Evolutionary conservation across 2,329 filamentous ascomycete species (phyloP), one percentile per base, ranked within the genome.

Genomic region (Lachnellula occidentalis): DNA sequence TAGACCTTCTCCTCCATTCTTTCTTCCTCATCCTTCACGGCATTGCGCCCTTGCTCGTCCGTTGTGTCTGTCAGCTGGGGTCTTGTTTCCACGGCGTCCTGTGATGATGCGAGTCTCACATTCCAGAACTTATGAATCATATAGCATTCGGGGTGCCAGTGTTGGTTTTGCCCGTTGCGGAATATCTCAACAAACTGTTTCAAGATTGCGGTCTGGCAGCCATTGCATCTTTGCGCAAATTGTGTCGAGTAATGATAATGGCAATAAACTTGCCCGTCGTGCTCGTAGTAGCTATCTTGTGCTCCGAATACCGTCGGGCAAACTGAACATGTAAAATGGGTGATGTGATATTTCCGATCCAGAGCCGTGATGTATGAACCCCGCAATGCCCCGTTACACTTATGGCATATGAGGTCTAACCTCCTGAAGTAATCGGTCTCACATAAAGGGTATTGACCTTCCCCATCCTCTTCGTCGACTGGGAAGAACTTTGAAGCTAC

Each of bases 111-210:
- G 37, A 99, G 77, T 50, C 94, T 86, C 56, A 99, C 94, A 69
- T 97, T 99, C 94, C 94, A 99, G 73, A 97, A 99, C 68, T 99
- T 99, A 75, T 99, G 94, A 59, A 99, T 99, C 94, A 99, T 99
- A 73, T 99, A 99, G 72, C 94, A 99, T 73, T 99, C 94, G 2
- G 94, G 94, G 69, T 99, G 94, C 94, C 94, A 99, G 70, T 99
- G 94, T 68, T 99, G 94, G 69, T 97, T 96, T 70, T 96, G 89
- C 2, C 92, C 92, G 71, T 97, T 97, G 64, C 94, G 87, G 73
- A 92, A 99, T 58, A 99, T 97, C 72, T 99, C 94, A 58, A 99
- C 94, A 70, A 99, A 99, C 71, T 99, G 94, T 75, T 99, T 99
- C 43, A 99, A 78, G 60, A 99, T 99, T 50, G 94, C 90, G 2